phyloP scores from a whole-genome alignment of 331 rosid species.

The Pyracantha coccinea region DNA sequence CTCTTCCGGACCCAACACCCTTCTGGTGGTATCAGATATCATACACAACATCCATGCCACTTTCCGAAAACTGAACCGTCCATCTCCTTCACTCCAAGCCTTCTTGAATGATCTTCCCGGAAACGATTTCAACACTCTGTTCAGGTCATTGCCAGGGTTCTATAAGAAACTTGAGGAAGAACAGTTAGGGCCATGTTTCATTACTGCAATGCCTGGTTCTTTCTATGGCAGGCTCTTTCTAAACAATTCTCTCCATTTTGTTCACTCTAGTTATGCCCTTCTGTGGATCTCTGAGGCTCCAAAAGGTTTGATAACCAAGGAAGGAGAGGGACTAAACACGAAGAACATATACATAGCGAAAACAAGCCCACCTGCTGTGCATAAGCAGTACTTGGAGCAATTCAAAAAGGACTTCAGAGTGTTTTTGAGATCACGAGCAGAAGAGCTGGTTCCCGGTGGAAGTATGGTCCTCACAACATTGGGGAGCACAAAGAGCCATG shows the following conservation, averaged over 20 bases:
- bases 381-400: conserved; percentile 25
- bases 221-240: conserved; percentile 56
- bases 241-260: conserved; percentile 20
- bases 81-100: conserved; percentile 15
- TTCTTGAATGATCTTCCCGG: conserved; percentile 32
- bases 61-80: neutral
- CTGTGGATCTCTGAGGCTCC: neutral
- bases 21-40: conserved; percentile 17
- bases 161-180: conserved; percentile 10
- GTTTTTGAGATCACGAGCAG: conserved; percentile 24
- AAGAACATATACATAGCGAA: conserved; percentile 27
- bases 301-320: neutral
- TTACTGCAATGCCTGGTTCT: conserved; percentile 34
- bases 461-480: conserved; percentile 27
- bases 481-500: conserved; percentile 21
- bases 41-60: conserved; percentile 6
- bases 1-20: conserved; percentile 44
- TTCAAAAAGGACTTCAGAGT: conserved; percentile 30
- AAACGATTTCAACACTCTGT: conserved; percentile 43
- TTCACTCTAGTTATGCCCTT: conserved; percentile 30
- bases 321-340: conserved; percentile 23
- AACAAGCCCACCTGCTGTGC: conserved; percentile 37
- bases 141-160: conserved; percentile 25
- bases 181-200: conserved; percentile 24
- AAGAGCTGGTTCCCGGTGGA: conserved; percentile 35